Evolutionary conservation across 768 basidiomycete species (phyloP).

Genomic region (Sistotremastrum niveocremeum): DNA sequence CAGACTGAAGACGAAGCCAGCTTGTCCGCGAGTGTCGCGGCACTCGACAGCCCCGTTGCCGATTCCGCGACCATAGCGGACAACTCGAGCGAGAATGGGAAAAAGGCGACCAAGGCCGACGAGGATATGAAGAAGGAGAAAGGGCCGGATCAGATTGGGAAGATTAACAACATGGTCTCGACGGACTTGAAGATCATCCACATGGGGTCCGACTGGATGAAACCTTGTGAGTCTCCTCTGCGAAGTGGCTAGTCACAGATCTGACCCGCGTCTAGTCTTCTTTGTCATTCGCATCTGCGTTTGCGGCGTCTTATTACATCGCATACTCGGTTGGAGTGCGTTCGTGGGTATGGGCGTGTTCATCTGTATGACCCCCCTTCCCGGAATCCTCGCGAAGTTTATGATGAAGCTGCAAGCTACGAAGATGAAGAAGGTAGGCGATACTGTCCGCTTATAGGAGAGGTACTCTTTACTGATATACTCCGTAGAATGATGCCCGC

Average conservation of each 20-base stretch:
- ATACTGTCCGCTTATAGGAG: background rate
- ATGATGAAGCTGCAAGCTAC: slow-evolving; percentile 23
- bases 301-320: background rate
- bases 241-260: too few relatives aligned
- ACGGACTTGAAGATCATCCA: too few relatives aligned
- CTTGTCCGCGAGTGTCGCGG: slow-evolving; percentile 5
- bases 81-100: too few relatives aligned
- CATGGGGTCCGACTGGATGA: too few relatives aligned
- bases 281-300: too few relatives aligned
- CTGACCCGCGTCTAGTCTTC: too few relatives aligned
- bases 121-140: too few relatives aligned
- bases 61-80: background rate
- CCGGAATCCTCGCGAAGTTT: slow-evolving; percentile 24
- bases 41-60: slow-evolving; percentile 6
- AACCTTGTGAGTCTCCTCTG: too few relatives aligned
- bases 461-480: background rate
- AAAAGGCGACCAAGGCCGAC: too few relatives aligned
- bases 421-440: slow-evolving; percentile 26
- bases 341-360: slow-evolving; percentile 28
- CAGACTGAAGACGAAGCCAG: slow-evolving; percentile 5
- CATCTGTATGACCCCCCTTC: slow-evolving; percentile 27
- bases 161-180: too few relatives aligned
- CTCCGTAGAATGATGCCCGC: background rate
- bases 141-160: too few relatives aligned
- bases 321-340: slow-evolving; percentile 17